Base-by-base conservation (phyloP, 2,329 filamentous ascomycete genomes). In the Graphiopsis chlorocephala region DNA sequence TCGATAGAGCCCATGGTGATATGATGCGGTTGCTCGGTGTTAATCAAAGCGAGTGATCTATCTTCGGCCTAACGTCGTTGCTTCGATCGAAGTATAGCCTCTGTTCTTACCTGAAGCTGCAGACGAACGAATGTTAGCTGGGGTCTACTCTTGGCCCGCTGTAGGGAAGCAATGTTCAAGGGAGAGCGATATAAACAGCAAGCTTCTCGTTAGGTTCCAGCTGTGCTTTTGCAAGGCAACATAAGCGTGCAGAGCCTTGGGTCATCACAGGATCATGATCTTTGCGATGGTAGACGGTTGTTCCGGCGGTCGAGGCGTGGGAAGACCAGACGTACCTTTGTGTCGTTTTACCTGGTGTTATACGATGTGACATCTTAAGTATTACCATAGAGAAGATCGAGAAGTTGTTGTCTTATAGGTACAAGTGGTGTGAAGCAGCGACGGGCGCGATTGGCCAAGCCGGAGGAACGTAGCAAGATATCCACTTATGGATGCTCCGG, bases 1-100 rank as follows among this genome's bases (percentile, higher is more conserved):
- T 53, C 31, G 15, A 53, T 61, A 11, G 59, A 61, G 14, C 59
- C 59, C 59, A 61, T 61, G 15, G 3, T 38, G 47, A 26, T n/a
- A 26, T 14, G 20, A 38, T 10, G 4, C 7, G 28, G 6, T n/a
- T 31, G 11, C 17, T n/a, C 35, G 52, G 12, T 23, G 2, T 2
- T 15, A 7, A 10, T 4, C 2, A 23, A 26, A n/a, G 17, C 7
- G 26, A 17, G 14, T 10, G 26, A 12, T n/a, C 11, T 29, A 8
- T 11, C 3, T 52, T n/a, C 15, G n/a, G 38, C 38, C 23, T 23
- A n/a, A 45, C 12, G 3, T 45, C 23, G 8, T 10, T 42, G 17
- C 38, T 42, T 20, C 8, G 2, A 11, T 7, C 4, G 10, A 42
- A 20, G 6, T 7, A 7, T 42, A 8, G 17, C 17, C n/a, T 2